A percentile compares a stretch with the other conserved stretches of the same genome.
phyloP scores from a whole-genome alignment of 192 early-diverging fungal species.

The Dimargaris xerosporica region DNA sequence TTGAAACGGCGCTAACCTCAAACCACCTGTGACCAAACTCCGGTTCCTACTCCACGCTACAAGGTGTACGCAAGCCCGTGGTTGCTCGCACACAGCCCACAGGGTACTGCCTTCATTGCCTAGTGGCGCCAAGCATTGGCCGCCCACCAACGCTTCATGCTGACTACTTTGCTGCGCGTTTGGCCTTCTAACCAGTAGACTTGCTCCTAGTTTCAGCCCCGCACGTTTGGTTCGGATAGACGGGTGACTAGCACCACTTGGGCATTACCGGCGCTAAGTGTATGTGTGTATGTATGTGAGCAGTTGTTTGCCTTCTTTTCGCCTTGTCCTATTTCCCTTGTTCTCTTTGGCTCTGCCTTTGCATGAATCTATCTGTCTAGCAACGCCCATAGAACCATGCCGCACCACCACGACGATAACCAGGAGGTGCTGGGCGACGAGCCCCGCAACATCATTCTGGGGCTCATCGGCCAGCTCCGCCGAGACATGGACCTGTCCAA shows the following conservation, averaged over 20 bases:
- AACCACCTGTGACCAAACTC: too few species aligned
- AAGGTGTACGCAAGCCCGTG: too few species aligned
- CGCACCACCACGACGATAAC: conserved; percentile 20
- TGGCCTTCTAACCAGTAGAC: too few species aligned
- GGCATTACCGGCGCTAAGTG: background rate
- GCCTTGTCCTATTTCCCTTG: background rate
- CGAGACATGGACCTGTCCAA: conserved; percentile 83
- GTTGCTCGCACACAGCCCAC: too few species aligned
- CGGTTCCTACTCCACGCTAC: too few species aligned
- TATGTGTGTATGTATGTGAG: too few species aligned
- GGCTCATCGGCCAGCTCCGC: conserved; percentile 73
- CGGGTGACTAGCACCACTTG: background rate
- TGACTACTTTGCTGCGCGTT: too few species aligned
- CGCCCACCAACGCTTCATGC: too few species aligned
- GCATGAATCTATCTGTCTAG: background rate
- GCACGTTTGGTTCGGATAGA: background rate
- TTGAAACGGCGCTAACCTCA: too few species aligned
- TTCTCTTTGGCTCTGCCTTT: background rate
- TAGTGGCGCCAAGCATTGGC: too few species aligned
- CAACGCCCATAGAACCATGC: background rate
- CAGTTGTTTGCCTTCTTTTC: background rate
- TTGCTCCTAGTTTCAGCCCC: too few species aligned
- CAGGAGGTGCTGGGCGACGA: conserved; percentile 73
- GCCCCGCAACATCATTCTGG: conserved; percentile 64
- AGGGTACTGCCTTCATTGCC: too few species aligned